Evolutionary conservation across 1,284 basidiomycete species (phyloP).

Genomic region (Ceraceosorus bombacis): DNA sequence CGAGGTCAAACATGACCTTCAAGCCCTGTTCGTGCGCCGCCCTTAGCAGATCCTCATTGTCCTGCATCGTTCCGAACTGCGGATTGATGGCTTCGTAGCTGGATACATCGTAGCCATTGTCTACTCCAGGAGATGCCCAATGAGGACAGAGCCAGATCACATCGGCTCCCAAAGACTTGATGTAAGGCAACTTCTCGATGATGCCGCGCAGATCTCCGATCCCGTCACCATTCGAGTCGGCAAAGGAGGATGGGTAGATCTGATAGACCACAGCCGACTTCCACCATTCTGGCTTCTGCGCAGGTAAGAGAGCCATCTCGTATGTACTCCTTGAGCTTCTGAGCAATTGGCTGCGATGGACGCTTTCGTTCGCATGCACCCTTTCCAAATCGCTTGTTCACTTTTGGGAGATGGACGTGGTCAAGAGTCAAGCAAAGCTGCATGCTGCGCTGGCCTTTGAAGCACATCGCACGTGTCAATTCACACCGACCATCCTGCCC

Average conservation of each 20-base stretch:
- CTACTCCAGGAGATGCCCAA: conserved; percentile 50
- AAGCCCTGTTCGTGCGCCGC: conserved; percentile 61
- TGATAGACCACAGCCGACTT: conserved; percentile 57
- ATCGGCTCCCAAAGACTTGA: conserved; percentile 64
- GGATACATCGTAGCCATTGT: conserved; percentile 43
- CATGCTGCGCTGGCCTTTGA: no score
- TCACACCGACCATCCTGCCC: no score
- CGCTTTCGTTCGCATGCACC: no score
- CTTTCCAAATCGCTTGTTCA: no score
- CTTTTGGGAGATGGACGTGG: no score
- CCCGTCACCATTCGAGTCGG: conserved; percentile 66
- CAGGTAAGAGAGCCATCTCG: background rate
- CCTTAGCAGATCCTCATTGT: conserved; percentile 62
- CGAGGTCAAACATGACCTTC: conserved; percentile 71
- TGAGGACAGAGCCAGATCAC: conserved; percentile 70
- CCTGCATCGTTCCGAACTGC: conserved; percentile 64
- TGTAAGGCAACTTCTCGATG: conserved; percentile 60
- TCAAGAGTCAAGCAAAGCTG: no score
- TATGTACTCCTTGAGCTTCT: no score
- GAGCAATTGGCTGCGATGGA: no score
- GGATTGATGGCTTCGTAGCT: conserved; percentile 68
- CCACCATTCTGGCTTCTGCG: conserved; percentile 57
- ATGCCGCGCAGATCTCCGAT: conserved; percentile 69
- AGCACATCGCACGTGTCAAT: no score
- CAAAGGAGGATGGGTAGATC: conserved; percentile 69